These are phyloP conservation scores for Tremella fuciformis DNA, from an alignment of 768 basidiomycete species.

Conservation along the genomic window DNA sequence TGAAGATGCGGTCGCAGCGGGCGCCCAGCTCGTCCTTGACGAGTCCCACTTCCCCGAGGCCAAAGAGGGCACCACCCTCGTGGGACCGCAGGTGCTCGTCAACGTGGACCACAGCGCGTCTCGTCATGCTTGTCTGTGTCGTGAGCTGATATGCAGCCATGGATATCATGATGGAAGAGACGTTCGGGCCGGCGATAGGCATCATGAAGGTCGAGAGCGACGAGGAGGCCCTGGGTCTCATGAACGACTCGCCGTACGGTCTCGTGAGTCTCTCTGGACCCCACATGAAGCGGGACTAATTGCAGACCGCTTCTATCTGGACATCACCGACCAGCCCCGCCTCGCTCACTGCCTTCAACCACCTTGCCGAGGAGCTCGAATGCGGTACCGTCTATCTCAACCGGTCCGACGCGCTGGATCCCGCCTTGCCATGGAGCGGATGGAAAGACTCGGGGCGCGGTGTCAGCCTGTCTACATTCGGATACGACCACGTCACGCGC, in stretches of 20 bases:
- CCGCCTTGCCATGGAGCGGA: constrained; percentile 90
- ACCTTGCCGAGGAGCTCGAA: constrained; percentile 68
- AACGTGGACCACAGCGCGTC: constrained; percentile 81
- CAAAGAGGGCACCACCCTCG: constrained; percentile 71
- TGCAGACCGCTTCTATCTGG: constrained; percentile 83
- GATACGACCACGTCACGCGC: constrained; percentile 50
- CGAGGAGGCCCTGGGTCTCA: constrained; percentile 79
- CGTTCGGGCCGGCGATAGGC: constrained; percentile 89
- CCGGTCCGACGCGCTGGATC: constrained; percentile 83
- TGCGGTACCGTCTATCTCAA: constrained; percentile 94
- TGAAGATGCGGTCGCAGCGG: constrained; percentile 74
- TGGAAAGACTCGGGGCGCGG: constrained; percentile 91
- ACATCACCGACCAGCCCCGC: constrained; percentile 65
- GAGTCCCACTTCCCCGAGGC: constrained; percentile 65
- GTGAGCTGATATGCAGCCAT: constrained; percentile 61
- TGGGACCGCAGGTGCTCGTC: constrained; percentile 85
- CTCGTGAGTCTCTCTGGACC: constrained; percentile 53
- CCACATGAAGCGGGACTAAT: neutral
- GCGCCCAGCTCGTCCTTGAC: constrained; percentile 72
- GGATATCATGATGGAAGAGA: constrained; percentile 85
- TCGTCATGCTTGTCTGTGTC: neutral
- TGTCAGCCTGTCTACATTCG: constrained; percentile 75
- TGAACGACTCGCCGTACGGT: constrained; percentile 96
- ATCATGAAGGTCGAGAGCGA: constrained; percentile 83
- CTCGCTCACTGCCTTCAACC: constrained; percentile 68